Percentiles rank a stretch among this genome's conserved stretches.
phyloP scores from a whole-genome alignment of 306 rosid genomes.

The Cajanus cajan region DNA sequence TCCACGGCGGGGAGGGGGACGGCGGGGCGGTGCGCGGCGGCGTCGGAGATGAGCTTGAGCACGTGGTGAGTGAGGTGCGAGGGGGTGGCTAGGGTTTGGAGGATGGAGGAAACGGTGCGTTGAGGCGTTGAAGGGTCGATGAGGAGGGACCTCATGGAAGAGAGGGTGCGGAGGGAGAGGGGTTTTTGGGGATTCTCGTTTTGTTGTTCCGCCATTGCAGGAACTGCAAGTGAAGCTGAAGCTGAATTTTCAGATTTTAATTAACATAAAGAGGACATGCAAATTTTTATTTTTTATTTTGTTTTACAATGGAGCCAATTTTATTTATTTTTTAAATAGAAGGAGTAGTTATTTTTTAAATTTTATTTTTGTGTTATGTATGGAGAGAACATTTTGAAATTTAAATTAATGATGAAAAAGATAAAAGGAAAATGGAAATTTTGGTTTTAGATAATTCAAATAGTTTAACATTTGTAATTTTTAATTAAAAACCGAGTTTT shows the following conservation, averaged over 20 bases:
- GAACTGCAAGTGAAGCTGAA: background rate
- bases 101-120: constrained; percentile 37
- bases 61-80: constrained; percentile 44
- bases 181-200: constrained; percentile 19
- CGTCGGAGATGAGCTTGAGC: constrained; percentile 60
- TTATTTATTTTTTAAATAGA: background rate
- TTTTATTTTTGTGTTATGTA: background rate
- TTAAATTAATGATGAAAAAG: background rate
- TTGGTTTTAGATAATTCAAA: no score
- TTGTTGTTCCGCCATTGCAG: constrained; percentile 22
- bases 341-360: background rate
- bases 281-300: background rate
- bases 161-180: constrained; percentile 43
- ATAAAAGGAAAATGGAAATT: background rate
- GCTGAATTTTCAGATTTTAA: background rate
- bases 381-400: background rate
- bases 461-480: no score
- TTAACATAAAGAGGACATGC: no score
- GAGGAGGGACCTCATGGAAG: constrained; percentile 53
- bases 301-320: background rate
- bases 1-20: constrained; percentile 34
- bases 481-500: no score
- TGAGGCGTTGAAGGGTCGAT: constrained; percentile 61
- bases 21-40: constrained; percentile 37
- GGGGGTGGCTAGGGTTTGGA: constrained; percentile 49